Evolutionary conservation across 352 stramenopile species (phyloP).

Genomic region (Elongisporangium prolatum): DNA sequence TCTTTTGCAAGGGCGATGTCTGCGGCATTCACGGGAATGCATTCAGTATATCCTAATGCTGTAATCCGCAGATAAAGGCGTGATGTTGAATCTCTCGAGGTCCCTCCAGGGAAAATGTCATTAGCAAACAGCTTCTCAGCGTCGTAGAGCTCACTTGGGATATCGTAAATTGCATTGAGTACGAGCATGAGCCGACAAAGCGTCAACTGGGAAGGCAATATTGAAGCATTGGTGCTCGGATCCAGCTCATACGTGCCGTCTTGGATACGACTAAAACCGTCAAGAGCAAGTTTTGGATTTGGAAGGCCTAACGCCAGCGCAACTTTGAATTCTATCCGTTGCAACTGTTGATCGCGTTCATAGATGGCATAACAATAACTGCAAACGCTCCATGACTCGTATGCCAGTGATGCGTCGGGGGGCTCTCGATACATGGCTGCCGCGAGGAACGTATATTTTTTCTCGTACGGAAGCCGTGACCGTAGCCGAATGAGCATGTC

Average conservation of each 20-base stretch:
- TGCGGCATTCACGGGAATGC: slow-evolving; percentile 53
- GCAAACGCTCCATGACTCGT: slow-evolving; percentile 83
- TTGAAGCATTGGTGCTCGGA: slow-evolving; percentile 26
- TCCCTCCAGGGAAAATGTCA: slow-evolving; percentile 1
- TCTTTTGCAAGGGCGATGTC: slow-evolving; percentile 48
- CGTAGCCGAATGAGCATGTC: slow-evolving; percentile 72
- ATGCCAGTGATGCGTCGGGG: slow-evolving; percentile 52
- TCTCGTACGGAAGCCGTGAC: slow-evolving; percentile 44
- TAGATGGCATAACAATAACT: slow-evolving; percentile 84
- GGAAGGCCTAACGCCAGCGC: slow-evolving; percentile 40
- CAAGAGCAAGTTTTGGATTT: slow-evolving; percentile 19
- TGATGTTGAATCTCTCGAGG: slow-evolving; percentile 12
- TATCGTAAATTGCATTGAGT: slow-evolving; percentile 81
- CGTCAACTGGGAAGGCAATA: slow-evolving; percentile 65
- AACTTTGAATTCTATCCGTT: slow-evolving; percentile 65
- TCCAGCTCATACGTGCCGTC: slow-evolving; percentile 41
- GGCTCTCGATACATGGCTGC: slow-evolving; percentile 36
- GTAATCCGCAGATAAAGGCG: slow-evolving; percentile 70
- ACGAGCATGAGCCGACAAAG: slow-evolving; percentile 72
- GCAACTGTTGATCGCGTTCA: slow-evolving; percentile 74
- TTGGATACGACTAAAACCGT: slow-evolving; percentile 47
- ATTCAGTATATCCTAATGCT: slow-evolving; percentile 70
- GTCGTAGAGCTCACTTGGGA: slow-evolving; percentile 68
- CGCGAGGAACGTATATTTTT: slow-evolving; percentile 41
- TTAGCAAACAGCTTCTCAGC: slow-evolving; percentile 26